These are phyloP conservation scores for Luffa aegyptiaca DNA, from an alignment of 306 rosid genomes.

Conservation along the genomic window DNA sequence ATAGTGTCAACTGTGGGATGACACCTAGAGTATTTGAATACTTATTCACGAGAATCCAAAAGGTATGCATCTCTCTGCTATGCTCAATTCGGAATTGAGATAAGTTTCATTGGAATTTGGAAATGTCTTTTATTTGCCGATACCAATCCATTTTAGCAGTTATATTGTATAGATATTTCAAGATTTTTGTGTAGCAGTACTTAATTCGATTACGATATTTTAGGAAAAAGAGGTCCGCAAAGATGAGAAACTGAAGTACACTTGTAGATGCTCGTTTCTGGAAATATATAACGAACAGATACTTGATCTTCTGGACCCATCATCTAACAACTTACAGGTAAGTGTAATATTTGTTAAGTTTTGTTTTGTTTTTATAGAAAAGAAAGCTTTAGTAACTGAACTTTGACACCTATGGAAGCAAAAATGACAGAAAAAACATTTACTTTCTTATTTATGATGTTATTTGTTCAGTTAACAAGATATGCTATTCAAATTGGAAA, in stretches of 20 bases:
- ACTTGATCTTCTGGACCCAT: conserved; percentile 92
- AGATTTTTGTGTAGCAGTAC: not conserved
- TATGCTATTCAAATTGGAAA: not conserved
- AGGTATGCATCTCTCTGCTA: conserved; percentile 36
- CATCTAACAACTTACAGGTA: conserved; percentile 85
- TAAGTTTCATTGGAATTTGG: not conserved
- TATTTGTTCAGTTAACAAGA: not conserved
- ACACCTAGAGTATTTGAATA: conserved; percentile 96
- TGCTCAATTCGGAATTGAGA: not conserved
- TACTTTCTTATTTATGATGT: not conserved
- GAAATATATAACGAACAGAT: conserved; percentile 97
- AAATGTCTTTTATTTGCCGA: not conserved
- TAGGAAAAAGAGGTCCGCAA: conserved; percentile 89
- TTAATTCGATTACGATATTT: not conserved
- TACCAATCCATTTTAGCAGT: not conserved
- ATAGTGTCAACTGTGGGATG: conserved; percentile 96
- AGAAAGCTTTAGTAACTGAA: not conserved
- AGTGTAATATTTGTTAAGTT: not conserved
- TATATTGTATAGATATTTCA: not conserved
- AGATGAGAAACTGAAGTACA: conserved; percentile 77
- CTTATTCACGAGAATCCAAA: conserved; percentile 83
- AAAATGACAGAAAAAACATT: not conserved
- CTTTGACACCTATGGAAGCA: not conserved
- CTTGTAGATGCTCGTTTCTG: conserved; percentile 85
- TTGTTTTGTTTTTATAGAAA: not conserved